Evolutionary conservation across 1,284 basidiomycete species (phyloP).

Genomic region (Leucocoprinus gongylophorus): DNA sequence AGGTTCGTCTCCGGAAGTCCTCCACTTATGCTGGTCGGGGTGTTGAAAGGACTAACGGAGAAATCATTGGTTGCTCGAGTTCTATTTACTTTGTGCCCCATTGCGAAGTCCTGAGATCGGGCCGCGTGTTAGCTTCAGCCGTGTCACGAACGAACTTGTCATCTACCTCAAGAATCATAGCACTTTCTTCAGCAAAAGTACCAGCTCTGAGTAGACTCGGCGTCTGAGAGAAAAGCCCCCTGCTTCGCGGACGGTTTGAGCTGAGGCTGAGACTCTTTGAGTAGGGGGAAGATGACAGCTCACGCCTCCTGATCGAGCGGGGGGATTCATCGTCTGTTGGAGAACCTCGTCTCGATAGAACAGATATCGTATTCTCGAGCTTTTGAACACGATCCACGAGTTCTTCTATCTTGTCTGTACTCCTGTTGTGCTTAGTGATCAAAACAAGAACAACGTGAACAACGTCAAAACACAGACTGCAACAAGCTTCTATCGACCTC

Average conservation of each 20-base stretch:
- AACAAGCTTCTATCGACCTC: constrained; percentile 9
- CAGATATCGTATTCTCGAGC: constrained; percentile 10
- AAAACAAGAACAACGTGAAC: neutral
- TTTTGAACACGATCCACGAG: constrained; percentile 10
- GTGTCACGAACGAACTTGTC: neutral
- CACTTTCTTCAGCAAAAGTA: constrained; percentile 9
- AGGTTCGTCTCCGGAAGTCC: neutral
- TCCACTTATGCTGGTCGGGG: constrained; percentile 4
- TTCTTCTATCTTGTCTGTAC: constrained; percentile 9
- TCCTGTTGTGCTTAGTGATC: constrained; percentile 1
- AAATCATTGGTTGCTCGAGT: constrained; percentile 1
- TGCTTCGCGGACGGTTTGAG: constrained; percentile 5
- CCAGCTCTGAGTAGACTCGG: constrained; percentile 1
- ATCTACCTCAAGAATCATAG: constrained; percentile 9
- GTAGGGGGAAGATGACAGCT: constrained; percentile 9
- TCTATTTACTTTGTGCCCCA: constrained; percentile 8
- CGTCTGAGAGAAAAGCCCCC: neutral
- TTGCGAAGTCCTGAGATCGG: constrained; percentile 7
- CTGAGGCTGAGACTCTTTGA: constrained; percentile 6
- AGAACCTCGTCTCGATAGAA: constrained; percentile 8
- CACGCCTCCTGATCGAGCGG: constrained; percentile 8
- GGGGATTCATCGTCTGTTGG: constrained; percentile 6
- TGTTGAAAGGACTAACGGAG: neutral
- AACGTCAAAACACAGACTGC: constrained; percentile 2
- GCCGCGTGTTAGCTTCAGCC: neutral